Conservation (phyloP, 192 early-diverging fungal genomes). For the Backusella liffmaniae region DNA sequence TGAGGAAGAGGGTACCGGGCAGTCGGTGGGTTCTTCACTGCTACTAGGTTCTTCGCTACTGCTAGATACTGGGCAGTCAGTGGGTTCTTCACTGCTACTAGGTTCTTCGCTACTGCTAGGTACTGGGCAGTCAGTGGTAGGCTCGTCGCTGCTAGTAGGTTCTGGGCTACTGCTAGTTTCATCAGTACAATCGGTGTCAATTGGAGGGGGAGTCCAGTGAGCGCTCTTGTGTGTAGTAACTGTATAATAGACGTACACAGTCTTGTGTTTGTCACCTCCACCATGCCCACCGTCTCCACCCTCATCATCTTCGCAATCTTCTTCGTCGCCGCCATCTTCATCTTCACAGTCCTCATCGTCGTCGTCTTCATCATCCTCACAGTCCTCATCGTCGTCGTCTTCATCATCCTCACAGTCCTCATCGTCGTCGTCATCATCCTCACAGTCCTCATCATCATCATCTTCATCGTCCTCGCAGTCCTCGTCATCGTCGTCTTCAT, state of each 20-base stretch:
- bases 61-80: background rate
- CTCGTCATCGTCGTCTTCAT: background rate
- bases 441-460: background rate
- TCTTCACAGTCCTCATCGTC: background rate
- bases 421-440: background rate
- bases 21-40: no score
- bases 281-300: background rate
- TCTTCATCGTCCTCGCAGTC: background rate
- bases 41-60: no score
- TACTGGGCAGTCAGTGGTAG: no score
- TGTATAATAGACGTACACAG: slow-evolving; percentile 4
- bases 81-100: no score
- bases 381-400: background rate
- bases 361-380: background rate
- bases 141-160: no score
- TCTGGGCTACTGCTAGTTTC: no score
- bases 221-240: background rate
- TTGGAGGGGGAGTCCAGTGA: background rate
- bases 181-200: background rate
- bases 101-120: no score
- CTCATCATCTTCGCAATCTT: background rate
- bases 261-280: background rate
- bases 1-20: no score
- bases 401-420: background rate
- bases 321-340: background rate